Percentiles rank a stretch among this genome's conserved stretches.
Conservation (phyloP, 1,284 basidiomycete species). For the Macrocystidia cucumis region DNA sequence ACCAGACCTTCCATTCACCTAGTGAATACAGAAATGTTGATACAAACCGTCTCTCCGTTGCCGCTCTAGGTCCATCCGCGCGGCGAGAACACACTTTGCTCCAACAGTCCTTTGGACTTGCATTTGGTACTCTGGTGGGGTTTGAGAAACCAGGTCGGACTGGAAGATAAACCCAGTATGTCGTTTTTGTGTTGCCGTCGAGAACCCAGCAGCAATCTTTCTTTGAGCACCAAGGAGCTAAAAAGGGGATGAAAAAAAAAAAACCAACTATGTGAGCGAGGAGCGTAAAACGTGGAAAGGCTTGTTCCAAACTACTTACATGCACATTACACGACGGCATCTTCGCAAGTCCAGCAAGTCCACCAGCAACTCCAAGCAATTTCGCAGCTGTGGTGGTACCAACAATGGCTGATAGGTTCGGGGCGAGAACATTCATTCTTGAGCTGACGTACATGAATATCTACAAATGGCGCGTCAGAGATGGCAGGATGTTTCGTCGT, state of each 20-base stretch:
- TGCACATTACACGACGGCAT: slow-evolving; percentile 97
- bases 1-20: not conserved
- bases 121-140: slow-evolving; percentile 87
- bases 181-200: slow-evolving; percentile 73
- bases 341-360: slow-evolving; percentile 84
- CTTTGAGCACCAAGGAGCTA: slow-evolving; percentile 91
- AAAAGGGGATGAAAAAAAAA: slow-evolving; percentile 1
- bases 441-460: slow-evolving; percentile 99
- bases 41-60: slow-evolving; percentile 65
- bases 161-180: slow-evolving; percentile 98
- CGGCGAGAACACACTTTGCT: slow-evolving; percentile 87
- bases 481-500: not conserved
- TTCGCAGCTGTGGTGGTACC: slow-evolving; percentile 98
- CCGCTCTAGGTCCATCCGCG: slow-evolving; percentile 88
- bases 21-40: not conserved
- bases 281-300: not conserved
- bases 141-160: slow-evolving; percentile 78
- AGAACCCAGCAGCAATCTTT: slow-evolving; percentile 85
- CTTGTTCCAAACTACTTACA: slow-evolving; percentile 54
- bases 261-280: slow-evolving; percentile 5
- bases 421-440: slow-evolving; percentile 95
- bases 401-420: slow-evolving; percentile 96
- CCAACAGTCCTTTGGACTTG: slow-evolving; percentile 92
- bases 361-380: slow-evolving; percentile 94
- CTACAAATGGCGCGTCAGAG: slow-evolving; percentile 25